Evolutionary conservation across 805 yeast species (phyloP).

Genomic region (Teunomyces lycoperdinae): DNA sequence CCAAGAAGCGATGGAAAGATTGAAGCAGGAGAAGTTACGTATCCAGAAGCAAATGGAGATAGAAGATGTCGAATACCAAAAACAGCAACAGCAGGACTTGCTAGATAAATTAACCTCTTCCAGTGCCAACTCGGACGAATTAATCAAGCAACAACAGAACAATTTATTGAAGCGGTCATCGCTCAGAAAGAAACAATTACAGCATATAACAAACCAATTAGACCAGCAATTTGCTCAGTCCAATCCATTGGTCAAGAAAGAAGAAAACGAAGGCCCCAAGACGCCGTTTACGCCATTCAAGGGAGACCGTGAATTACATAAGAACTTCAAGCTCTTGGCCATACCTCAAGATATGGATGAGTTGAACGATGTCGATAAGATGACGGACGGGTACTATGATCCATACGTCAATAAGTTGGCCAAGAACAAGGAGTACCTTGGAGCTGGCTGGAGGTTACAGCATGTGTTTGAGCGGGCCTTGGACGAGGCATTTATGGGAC

Average conservation of each 20-base stretch:
- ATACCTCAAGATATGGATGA: constrained; percentile 23
- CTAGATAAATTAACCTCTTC: constrained; percentile 37
- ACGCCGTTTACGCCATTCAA: constrained; percentile 90
- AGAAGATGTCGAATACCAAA: constrained; percentile 39
- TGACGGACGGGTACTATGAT: constrained; percentile 49
- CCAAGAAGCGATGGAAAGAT: constrained; percentile 51
- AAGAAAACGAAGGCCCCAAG: constrained; percentile 17
- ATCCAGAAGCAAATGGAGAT: constrained; percentile 59
- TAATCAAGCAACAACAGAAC: constrained; percentile 36
- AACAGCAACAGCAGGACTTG: constrained; percentile 40
- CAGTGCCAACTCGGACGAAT: constrained; percentile 31
- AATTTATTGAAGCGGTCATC: constrained; percentile 57
- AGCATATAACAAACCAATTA: constrained; percentile 57
- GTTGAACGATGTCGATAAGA: constrained; percentile 24
- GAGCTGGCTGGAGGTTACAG: constrained; percentile 80
- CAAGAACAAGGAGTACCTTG: constrained; percentile 65
- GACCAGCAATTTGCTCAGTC: constrained; percentile 36
- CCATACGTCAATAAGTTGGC: constrained; percentile 48
- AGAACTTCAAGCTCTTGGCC: constrained; percentile 47
- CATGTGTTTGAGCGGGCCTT: constrained; percentile 71
- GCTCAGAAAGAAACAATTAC: constrained; percentile 59
- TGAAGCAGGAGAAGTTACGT: constrained; percentile 64
- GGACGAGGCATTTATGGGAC: constrained; percentile 86
- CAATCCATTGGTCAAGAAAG: constrained; percentile 25
- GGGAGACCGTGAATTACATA: constrained; percentile 71